phyloP scores from a whole-genome alignment of 306 rosid genomes.

The Alnus rubra region DNA sequence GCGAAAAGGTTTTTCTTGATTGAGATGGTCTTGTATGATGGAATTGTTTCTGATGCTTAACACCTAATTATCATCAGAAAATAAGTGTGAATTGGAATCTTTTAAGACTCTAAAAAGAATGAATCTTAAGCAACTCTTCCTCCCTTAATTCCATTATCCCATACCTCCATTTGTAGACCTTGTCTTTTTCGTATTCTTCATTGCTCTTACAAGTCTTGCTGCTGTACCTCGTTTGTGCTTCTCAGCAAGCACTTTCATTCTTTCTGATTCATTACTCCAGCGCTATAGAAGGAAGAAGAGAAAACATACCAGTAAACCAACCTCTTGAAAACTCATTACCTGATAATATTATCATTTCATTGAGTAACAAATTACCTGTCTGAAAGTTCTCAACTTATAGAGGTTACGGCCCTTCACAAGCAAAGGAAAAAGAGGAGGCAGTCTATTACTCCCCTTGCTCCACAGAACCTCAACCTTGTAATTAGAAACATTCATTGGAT shows the following conservation, averaged over 20 bases:
- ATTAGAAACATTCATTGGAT: conserved; percentile 15
- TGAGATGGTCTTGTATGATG: conserved; percentile 33
- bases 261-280: conserved; percentile 73
- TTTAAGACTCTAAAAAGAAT: conserved; percentile 15
- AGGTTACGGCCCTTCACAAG: conserved; percentile 90
- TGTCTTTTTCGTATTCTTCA: conserved; percentile 43
- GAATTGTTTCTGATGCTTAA: conserved; percentile 35
- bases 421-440: conserved; percentile 60
- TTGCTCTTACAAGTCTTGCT: conserved; percentile 58
- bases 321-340: neutral
- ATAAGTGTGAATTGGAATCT: neutral
- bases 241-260: conserved; percentile 67
- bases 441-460: conserved; percentile 62
- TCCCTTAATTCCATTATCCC: conserved; percentile 5
- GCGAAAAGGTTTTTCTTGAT: conserved; percentile 29
- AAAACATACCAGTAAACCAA: conserved; percentile 27
- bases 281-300: conserved; percentile 35
- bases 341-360: conserved; percentile 9
- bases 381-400: conserved; percentile 66
- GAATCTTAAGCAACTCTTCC: conserved; percentile 6
- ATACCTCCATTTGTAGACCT: conserved; percentile 41
- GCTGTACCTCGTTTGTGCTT: conserved; percentile 74
- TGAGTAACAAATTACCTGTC: conserved; percentile 48
- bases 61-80: conserved; percentile 35
- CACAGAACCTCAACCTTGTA: conserved; percentile 79